Evolutionary conservation across 805 yeast genomes (phyloP).

Genomic region (Blastobotrys peoriensis): DNA sequence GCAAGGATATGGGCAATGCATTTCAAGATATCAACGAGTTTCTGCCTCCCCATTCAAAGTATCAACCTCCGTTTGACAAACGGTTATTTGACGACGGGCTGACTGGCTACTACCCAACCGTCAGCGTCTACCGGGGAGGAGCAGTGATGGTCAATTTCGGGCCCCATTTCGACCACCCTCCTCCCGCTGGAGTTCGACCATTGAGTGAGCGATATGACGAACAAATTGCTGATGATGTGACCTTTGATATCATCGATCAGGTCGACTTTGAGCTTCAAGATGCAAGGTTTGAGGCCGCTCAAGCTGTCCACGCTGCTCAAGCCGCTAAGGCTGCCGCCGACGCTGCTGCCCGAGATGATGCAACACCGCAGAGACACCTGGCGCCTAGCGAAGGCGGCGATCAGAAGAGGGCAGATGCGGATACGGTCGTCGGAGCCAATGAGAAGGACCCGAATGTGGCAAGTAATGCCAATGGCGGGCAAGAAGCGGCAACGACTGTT

Average conservation of each 20-base stretch:
- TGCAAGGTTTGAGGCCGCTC: constrained; percentile 4
- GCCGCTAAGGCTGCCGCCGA: too few relatives aligned
- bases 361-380: too few relatives aligned
- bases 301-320: too few relatives aligned
- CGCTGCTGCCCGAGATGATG: too few relatives aligned
- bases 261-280: constrained; percentile 42
- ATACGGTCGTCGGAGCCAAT: too few relatives aligned
- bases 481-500: too few relatives aligned
- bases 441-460: too few relatives aligned
- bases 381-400: too few relatives aligned
- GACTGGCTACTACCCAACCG: constrained; percentile 87
- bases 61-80: constrained; percentile 12
- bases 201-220: constrained; percentile 59
- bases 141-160: constrained; percentile 65
- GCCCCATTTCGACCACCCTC: constrained; percentile 45
- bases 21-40: constrained; percentile 67
- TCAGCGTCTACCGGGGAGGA: constrained; percentile 78
- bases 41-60: constrained; percentile 67
- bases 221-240: constrained; percentile 70
- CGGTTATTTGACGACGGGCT: constrained; percentile 62
- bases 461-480: too few relatives aligned
- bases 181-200: constrained; percentile 42
- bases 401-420: too few relatives aligned
- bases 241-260: constrained; percentile 82
- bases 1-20: constrained; percentile 56